Conservation (phyloP, 169 alveolate species). For the Plasmodium gallinaceum region DNA sequence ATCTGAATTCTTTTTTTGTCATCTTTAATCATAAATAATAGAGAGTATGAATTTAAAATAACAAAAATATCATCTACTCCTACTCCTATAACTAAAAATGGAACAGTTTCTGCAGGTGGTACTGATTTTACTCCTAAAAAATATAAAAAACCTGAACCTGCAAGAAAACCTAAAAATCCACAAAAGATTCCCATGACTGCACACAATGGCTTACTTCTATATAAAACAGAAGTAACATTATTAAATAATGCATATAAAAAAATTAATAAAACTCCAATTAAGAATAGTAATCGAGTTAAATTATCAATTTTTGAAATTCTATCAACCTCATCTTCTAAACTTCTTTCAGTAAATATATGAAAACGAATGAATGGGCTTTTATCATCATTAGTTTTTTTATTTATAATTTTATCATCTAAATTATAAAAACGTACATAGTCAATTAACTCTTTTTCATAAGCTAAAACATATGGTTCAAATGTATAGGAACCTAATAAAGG, state of each 20-base stretch:
- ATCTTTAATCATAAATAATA: conserved; percentile 82
- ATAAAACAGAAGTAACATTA: conserved; percentile 60
- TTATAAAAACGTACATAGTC: conserved; percentile 58
- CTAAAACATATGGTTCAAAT: conserved; percentile 56
- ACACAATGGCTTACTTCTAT: conserved; percentile 72
- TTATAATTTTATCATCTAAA: conserved; percentile 20
- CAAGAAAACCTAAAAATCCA: conserved; percentile 86
- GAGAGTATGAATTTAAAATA: conserved; percentile 84
- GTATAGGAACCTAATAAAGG: conserved; percentile 17
- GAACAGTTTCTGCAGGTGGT: conserved; percentile 87
- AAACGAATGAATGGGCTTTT: conserved; percentile 25
- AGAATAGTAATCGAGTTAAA: conserved; percentile 33
- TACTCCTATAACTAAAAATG: conserved; percentile 87
- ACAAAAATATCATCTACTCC: conserved; percentile 90
- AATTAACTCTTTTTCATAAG: conserved; percentile 50
- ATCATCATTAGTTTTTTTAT: conserved; percentile 33
- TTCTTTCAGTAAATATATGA: conserved; percentile 43
- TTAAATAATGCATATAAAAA: conserved; percentile 65
- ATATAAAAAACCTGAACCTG: conserved; percentile 88
- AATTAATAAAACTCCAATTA: conserved; percentile 54
- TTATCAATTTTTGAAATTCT: conserved; percentile 51
- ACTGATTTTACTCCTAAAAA: conserved; percentile 85
- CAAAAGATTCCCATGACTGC: conserved; percentile 85
- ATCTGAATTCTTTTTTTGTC: conserved; percentile 85
- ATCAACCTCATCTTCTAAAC: conserved; percentile 74